A percentile compares a stretch with the other conserved stretches of the same genome.
Evolutionary conservation across 805 yeast species (phyloP).

Genomic region (Starmerella apis): DNA sequence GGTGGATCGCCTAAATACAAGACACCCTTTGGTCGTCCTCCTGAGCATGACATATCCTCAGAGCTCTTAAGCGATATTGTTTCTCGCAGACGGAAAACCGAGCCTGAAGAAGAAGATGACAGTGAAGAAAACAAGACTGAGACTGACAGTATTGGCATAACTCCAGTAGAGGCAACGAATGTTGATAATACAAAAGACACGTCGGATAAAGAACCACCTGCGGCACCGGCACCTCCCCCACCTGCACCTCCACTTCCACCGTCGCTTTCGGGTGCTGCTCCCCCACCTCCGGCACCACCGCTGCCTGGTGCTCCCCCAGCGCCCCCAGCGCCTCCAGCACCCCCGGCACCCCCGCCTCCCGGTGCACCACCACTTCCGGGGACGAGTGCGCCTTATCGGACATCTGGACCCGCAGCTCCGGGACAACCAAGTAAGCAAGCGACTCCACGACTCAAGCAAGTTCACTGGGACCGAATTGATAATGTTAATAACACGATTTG

Average conservation of each 20-base stretch:
- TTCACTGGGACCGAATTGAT: conserved; percentile 94
- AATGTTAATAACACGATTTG: conserved; percentile 78
- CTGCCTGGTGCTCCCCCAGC: conserved; percentile 20
- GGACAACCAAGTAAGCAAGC: background rate
- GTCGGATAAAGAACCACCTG: no score
- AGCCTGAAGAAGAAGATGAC: background rate
- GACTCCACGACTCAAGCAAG: conserved; percentile 56
- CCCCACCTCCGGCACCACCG: conserved; percentile 22
- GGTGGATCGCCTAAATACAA: background rate
- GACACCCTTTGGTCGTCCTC: background rate
- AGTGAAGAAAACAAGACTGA: background rate
- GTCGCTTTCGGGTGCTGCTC: background rate
- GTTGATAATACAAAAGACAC: no score
- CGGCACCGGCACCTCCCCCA: conserved; percentile 2
- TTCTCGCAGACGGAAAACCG: conserved; percentile 1
- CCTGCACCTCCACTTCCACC: background rate
- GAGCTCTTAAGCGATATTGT: conserved; percentile 18
- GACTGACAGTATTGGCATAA: no score
- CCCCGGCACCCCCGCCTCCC: conserved; percentile 29
- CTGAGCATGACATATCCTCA: conserved; percentile 10
- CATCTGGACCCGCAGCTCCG: conserved; percentile 10
- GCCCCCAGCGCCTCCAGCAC: conserved; percentile 16
- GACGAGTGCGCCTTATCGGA: conserved; percentile 21
- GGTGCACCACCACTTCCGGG: conserved; percentile 31
- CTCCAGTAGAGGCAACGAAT: no score